phyloP scores from a whole-genome alignment of 108 stramenopile species.

The Pseudonitzschia multiseries region DNA sequence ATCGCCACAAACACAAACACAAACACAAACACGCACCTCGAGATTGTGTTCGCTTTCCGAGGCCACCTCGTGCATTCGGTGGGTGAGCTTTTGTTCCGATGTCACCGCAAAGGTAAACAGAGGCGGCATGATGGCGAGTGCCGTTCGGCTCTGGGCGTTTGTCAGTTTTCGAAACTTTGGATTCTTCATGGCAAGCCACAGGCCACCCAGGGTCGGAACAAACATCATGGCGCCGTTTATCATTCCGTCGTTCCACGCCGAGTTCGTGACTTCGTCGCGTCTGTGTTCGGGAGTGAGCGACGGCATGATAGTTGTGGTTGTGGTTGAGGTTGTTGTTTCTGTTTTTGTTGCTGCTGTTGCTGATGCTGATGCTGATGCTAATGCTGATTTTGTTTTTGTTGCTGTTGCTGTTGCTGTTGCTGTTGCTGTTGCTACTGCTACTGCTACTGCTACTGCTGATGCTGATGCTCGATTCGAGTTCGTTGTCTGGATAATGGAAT shows the following conservation, averaged over 20 bases:
- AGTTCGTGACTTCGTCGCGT: conserved; percentile 48
- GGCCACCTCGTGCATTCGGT: conserved; percentile 76
- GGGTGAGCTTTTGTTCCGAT: conserved; percentile 57
- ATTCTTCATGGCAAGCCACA: conserved; percentile 37
- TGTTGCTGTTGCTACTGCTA: too few relatives aligned
- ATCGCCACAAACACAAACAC: not conserved
- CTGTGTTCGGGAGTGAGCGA: conserved; percentile 42
- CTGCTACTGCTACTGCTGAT: too few relatives aligned
- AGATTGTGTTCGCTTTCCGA: conserved; percentile 59
- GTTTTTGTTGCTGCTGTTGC: too few relatives aligned
- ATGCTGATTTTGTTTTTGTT: too few relatives aligned
- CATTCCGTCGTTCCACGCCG: conserved; percentile 62
- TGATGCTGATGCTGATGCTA: too few relatives aligned
- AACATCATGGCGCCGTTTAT: conserved; percentile 49
- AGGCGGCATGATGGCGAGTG: conserved; percentile 78
- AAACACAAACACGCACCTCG: not conserved
- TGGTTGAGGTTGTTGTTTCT: too few relatives aligned
- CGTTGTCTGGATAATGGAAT: too few relatives aligned
- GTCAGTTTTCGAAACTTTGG: conserved; percentile 44
- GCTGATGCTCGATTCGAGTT: too few relatives aligned
- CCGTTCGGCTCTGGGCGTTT: conserved; percentile 74
- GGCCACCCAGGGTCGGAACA: conserved; percentile 47
- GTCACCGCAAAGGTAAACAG: conserved; percentile 71
- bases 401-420: too few relatives aligned
- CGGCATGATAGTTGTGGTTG: conserved; percentile 34